Evolutionary conservation across 306 rosid genomes (phyloP).

Genomic region (Arachis hypogaea): DNA sequence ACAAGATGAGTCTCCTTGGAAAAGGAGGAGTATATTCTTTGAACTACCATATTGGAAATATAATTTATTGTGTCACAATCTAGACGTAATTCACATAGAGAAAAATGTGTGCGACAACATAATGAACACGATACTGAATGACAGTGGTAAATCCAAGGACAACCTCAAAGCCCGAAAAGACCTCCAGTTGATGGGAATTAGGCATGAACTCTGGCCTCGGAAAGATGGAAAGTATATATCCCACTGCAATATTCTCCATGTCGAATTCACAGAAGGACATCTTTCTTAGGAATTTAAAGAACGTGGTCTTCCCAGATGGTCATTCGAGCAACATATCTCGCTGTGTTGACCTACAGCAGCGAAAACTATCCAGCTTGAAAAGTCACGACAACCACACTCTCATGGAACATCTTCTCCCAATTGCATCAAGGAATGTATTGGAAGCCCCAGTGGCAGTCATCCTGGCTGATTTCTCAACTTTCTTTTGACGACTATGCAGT

Average conservation of each 20-base stretch:
- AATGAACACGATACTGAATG: neutral
- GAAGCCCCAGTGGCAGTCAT: no score
- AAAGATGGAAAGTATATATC: neutral
- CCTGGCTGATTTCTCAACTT: neutral
- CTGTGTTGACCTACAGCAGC: no score
- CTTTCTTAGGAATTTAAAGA: neutral
- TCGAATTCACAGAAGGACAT: neutral
- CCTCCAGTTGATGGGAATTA: neutral
- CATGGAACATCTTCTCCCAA: no score
- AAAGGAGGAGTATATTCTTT: no score
- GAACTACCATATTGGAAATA: neutral
- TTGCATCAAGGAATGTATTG: no score
- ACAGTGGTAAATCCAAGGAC: neutral
- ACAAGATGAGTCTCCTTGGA: no score
- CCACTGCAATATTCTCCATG: neutral
- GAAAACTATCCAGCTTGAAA: no score
- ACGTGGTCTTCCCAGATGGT: no score
- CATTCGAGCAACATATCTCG: no score
- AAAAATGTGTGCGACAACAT: no score
- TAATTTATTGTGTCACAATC: neutral
- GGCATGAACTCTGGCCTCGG: neutral
- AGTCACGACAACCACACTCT: no score
- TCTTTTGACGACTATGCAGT: neutral
- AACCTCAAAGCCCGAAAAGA: neutral
- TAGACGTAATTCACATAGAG: no score